Evolutionary conservation across 1,139 yeast species (phyloP).

Genomic region (Saccharomyces hybrid): DNA sequence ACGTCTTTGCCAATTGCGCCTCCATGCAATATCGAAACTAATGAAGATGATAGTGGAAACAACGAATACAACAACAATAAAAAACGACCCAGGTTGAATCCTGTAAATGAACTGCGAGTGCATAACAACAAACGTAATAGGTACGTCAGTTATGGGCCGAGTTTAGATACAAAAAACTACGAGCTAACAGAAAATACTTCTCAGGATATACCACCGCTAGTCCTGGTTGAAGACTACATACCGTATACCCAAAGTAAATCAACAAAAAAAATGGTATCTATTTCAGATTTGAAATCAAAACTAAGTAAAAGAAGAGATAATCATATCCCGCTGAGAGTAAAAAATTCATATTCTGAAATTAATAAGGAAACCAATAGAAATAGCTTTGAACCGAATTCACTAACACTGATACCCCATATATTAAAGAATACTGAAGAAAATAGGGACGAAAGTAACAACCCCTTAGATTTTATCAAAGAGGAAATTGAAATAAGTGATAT

Average conservation of each 20-base stretch:
- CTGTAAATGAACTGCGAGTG: slow-evolving; percentile 18
- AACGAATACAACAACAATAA: not conserved
- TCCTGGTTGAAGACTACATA: slow-evolving; percentile 28
- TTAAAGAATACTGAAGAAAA: not conserved
- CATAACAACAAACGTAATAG: slow-evolving; percentile 19
- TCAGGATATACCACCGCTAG: slow-evolving; percentile 17
- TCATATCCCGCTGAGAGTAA: slow-evolving; percentile 22
- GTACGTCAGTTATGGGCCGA: slow-evolving; percentile 17
- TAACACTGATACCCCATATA: not conserved
- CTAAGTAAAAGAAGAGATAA: slow-evolving; percentile 16
- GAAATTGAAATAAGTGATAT: not conserved
- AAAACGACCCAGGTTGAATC: slow-evolving; percentile 10
- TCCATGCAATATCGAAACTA: slow-evolving; percentile 11
- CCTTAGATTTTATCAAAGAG: not conserved
- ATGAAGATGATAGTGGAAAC: slow-evolving; percentile 4
- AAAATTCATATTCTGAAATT: slow-evolving; percentile 1
- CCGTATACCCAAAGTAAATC: slow-evolving; percentile 9
- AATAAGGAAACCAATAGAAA: not conserved
- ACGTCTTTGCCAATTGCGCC: slow-evolving; percentile 29
- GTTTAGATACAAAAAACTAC: slow-evolving; percentile 2
- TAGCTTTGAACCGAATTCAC: not conserved
- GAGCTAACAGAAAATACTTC: not conserved
- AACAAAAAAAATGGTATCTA: slow-evolving; percentile 23
- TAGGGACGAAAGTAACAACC: not conserved
- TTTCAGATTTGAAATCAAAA: slow-evolving; percentile 24